A percentile compares a stretch with the other conserved stretches of the same genome.
Conservation (phyloP, 176 grass and related monocot genomes). For the Aegilops longissima region DNA sequence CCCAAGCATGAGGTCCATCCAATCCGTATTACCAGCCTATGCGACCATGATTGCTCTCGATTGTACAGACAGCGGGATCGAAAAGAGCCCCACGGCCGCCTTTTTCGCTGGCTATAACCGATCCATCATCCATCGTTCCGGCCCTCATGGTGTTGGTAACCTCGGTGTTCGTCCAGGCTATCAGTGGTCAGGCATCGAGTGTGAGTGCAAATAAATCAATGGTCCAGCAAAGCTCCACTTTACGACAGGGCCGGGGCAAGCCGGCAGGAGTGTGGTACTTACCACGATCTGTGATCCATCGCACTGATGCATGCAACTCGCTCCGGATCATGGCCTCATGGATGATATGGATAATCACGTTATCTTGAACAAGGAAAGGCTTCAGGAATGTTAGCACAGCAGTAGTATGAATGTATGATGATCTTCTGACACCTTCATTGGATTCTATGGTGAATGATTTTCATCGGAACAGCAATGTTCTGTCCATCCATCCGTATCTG, state of each 20-base stretch:
- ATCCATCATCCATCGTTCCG: background rate
- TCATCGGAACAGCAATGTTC: background rate
- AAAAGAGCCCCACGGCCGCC: slow-evolving; percentile 5
- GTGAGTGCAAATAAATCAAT: background rate
- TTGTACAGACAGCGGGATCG: slow-evolving; percentile 10
- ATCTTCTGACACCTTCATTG: background rate
- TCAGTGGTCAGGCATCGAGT: slow-evolving; percentile 4
- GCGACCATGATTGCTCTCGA: slow-evolving; percentile 15
- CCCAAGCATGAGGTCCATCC: slow-evolving; percentile 5
- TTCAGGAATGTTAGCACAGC: too few relatives aligned
- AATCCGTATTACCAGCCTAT: slow-evolving; percentile 18
- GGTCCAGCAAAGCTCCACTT: slow-evolving; percentile 14
- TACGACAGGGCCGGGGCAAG: background rate
- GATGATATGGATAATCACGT: too few relatives aligned
- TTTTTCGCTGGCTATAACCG: slow-evolving; percentile 32
- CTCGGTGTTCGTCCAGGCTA: slow-evolving; percentile 26
- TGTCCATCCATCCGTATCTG: background rate
- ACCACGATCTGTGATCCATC: background rate
- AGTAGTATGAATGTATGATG: too few relatives aligned
- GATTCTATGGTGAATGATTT: background rate
- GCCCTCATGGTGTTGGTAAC: slow-evolving; percentile 13
- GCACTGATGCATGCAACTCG: background rate
- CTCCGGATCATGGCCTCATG: too few relatives aligned
- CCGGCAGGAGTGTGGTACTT: background rate
- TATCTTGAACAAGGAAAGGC: too few relatives aligned